Base-by-base conservation (phyloP, 2,329 filamentous ascomycete species). In the Beauveria bassiana region DNA sequence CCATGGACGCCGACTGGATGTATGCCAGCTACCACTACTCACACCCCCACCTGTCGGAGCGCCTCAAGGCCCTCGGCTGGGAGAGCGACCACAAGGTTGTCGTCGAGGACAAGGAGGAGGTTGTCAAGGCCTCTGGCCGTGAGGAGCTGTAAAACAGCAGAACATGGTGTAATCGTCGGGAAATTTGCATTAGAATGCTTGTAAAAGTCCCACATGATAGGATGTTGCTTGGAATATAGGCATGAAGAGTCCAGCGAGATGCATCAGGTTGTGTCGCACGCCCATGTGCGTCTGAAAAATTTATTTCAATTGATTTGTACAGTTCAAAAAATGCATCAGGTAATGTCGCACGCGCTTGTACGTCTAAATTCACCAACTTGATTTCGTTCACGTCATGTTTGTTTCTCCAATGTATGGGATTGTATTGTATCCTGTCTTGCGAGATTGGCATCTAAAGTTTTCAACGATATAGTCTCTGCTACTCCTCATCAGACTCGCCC, bases 1-100 rank as follows among this genome's bases (percentile, higher is more conserved):
- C 91, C 64, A 98, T 99, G 93, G 95, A 99, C 70, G 95, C 95
- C 31, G 96, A 99, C 77, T 96, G 90, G 89, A 86, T 97, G 84
- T 99, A 96, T 76, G 95, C 95, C 59, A 96, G 89, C 77, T 99
- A 98, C 81, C 93, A 99, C 79, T 97, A 96, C 82, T 97, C 93
- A 26, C 95, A 99, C 77, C 95, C 95, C 1, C 97, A 98, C 67
- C 80, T 99, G 67, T 90, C 93, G 1, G 96, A 99, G 82, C 86
- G 95, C 70, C 81, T 99, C 69, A 91, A 90, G 75, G 95, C 93
- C 1, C 83, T 99, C 64, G 88, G 90, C 66, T 99, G 93, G 93
- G 86, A 87, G 71, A 86, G 90, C 56, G 78, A 74, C 18, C 73
- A 77, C 63, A 74, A 81, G 60, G 73, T 72, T 9, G 67, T 66